phyloP scores from a whole-genome alignment of 2,329 filamentous ascomycete species.

The Hypoxylon sp. region DNA sequence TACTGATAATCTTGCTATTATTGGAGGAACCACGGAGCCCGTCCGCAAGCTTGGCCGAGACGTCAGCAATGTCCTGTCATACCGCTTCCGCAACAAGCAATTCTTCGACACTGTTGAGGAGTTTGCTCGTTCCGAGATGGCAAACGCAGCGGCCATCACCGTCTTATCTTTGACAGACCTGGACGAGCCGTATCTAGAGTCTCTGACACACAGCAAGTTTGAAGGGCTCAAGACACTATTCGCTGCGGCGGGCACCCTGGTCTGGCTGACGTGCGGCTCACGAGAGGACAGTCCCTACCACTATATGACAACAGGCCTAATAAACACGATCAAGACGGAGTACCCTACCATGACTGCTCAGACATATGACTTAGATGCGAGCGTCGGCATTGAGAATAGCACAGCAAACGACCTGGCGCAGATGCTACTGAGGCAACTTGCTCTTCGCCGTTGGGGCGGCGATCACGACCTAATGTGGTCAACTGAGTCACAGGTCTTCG shows the following conservation, averaged over 20 bases:
- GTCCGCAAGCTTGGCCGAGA: constrained; percentile 1
- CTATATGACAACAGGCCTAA: constrained; percentile 31
- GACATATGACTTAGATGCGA: constrained; percentile 9
- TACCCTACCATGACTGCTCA: constrained; percentile 13
- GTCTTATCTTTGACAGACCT: constrained; percentile 47
- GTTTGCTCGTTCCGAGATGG: constrained; percentile 10
- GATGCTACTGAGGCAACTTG: constrained; percentile 12
- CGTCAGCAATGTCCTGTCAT: constrained; percentile 4
- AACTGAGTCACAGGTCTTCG: constrained; percentile 5
- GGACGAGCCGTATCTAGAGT: constrained; percentile 47
- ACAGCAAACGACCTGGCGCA: constrained; percentile 11
- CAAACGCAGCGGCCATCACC: constrained; percentile 1
- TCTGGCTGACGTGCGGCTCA: constrained; percentile 38
- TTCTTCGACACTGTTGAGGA: constrained; percentile 14
- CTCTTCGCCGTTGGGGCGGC: constrained; percentile 10
- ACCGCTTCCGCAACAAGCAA: constrained; percentile 19
- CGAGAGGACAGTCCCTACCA: constrained; percentile 12
- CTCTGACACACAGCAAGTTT: constrained; percentile 30
- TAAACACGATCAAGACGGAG: constrained; percentile 18
- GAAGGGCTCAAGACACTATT: constrained; percentile 31
- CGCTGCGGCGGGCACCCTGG: constrained; percentile 18
- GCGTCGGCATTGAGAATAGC: background rate
- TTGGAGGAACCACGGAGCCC: constrained; percentile 4
- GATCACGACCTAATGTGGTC: constrained; percentile 10
- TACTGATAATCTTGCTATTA: constrained; percentile 14